phyloP scores from a whole-genome alignment of 2,329 filamentous ascomycete genomes.

The Coniella lustricola region DNA sequence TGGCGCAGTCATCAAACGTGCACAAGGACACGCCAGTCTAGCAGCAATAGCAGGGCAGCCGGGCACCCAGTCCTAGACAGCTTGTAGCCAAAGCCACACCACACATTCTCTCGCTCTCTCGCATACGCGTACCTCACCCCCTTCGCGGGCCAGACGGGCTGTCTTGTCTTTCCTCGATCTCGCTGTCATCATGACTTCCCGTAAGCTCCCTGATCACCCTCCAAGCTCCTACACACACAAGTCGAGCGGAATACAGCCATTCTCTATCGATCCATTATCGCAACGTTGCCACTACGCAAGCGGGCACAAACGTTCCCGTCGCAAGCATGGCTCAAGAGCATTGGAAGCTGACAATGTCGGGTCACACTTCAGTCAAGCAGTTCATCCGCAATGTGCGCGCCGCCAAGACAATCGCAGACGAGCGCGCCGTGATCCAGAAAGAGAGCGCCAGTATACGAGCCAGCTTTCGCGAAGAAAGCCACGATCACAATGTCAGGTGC shows the following conservation, averaged over 20 bases:
- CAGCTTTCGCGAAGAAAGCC: constrained; percentile 95
- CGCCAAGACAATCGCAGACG: constrained; percentile 97
- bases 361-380: constrained; percentile 71
- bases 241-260: background rate
- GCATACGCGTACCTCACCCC: too few relatives aligned
- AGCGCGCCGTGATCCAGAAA: constrained; percentile 96
- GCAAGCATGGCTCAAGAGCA: constrained; percentile 4
- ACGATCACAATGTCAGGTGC: constrained; percentile 84
- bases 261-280: background rate
- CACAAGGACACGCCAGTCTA: too few relatives aligned
- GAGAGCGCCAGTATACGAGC: constrained; percentile 96
- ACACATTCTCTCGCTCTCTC: too few relatives aligned
- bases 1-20: too few relatives aligned
- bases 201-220: constrained; percentile 19
- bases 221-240: background rate
- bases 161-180: background rate
- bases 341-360: constrained; percentile 15
- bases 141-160: constrained; percentile 1
- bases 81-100: too few relatives aligned
- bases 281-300: too few relatives aligned
- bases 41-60: too few relatives aligned
- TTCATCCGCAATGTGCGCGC: constrained; percentile 99
- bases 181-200: constrained; percentile 25
- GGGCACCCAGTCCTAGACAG: too few relatives aligned
- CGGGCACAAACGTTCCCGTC: too few relatives aligned